Conservation (phyloP, 306 rosid genomes). For the Dalbergia oliveri region DNA sequence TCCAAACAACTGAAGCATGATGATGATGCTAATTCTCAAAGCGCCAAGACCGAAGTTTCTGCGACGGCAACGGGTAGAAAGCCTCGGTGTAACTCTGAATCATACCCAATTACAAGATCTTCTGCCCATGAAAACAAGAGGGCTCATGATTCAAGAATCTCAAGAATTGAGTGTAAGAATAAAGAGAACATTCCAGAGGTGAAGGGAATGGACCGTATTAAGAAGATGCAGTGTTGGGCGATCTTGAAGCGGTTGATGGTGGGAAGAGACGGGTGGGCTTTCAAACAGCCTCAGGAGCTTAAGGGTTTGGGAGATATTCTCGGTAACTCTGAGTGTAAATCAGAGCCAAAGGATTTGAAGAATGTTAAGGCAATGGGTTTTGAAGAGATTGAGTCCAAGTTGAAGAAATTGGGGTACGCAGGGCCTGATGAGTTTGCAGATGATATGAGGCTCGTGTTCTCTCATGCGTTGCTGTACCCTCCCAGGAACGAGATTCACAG, state of each 20-base stretch:
- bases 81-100: too few species aligned
- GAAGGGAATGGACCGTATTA: background rate
- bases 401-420: background rate
- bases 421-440: slow-evolving; percentile 17
- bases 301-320: background rate
- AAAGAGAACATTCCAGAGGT: background rate
- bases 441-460: slow-evolving; percentile 1
- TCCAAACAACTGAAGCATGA: too few species aligned
- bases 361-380: background rate
- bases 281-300: background rate
- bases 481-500: background rate
- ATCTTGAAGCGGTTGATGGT: slow-evolving; percentile 35
- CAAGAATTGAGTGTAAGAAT: background rate
- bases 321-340: too few species aligned
- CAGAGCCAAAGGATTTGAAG: too few species aligned
- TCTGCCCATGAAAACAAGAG: too few species aligned
- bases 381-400: slow-evolving; percentile 5
- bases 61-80: too few species aligned
- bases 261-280: slow-evolving; percentile 26
- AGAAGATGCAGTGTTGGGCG: slow-evolving; percentile 36
- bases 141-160: too few species aligned
- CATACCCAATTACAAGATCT: too few species aligned
- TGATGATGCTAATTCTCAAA: too few species aligned
- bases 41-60: too few species aligned
- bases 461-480: background rate